Evolutionary conservation across 2,329 filamentous ascomycete genomes (phyloP).

Genomic region (Aspergillus clavatus): DNA sequence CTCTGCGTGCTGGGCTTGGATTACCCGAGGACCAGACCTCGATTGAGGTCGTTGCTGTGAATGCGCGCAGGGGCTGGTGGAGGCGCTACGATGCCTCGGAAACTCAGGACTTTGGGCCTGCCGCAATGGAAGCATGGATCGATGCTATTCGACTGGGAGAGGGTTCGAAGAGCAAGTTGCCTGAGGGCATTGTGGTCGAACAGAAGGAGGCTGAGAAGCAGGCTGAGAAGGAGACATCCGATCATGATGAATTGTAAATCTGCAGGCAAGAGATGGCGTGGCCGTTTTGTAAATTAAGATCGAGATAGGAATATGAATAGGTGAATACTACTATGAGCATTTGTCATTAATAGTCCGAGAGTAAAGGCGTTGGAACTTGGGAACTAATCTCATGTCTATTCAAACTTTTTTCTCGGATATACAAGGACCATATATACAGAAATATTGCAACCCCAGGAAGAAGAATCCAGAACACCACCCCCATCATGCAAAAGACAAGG

Average conservation of each 20-base stretch:
- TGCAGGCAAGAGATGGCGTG: no score
- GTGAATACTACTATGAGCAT: no score
- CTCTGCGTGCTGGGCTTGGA: constrained; percentile 58
- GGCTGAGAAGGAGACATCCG: constrained; percentile 33
- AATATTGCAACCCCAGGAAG: not conserved
- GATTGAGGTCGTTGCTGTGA: constrained; percentile 73
- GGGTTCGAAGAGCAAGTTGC: constrained; percentile 70
- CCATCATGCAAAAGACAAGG: constrained; percentile 3
- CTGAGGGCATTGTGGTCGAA: constrained; percentile 52
- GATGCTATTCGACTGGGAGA: constrained; percentile 90
- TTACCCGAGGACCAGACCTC: constrained; percentile 48
- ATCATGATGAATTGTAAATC: constrained; percentile 43
- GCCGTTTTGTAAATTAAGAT: no score
- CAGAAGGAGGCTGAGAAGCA: constrained; percentile 30
- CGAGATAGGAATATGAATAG: not conserved
- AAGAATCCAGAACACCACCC: not conserved
- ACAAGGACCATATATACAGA: constrained; percentile 1
- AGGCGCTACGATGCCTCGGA: constrained; percentile 59
- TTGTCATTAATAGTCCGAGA: no score
- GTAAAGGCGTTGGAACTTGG: not conserved
- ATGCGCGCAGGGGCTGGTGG: constrained; percentile 83
- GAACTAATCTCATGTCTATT: not conserved
- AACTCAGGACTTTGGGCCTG: constrained; percentile 47
- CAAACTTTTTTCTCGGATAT: not conserved
- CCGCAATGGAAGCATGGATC: constrained; percentile 75